Evolutionary conservation across 2,329 filamentous ascomycete genomes (phyloP), one percentile per base, ranked within the genome.

Genomic region (Alternaria angustiovoidea): DNA sequence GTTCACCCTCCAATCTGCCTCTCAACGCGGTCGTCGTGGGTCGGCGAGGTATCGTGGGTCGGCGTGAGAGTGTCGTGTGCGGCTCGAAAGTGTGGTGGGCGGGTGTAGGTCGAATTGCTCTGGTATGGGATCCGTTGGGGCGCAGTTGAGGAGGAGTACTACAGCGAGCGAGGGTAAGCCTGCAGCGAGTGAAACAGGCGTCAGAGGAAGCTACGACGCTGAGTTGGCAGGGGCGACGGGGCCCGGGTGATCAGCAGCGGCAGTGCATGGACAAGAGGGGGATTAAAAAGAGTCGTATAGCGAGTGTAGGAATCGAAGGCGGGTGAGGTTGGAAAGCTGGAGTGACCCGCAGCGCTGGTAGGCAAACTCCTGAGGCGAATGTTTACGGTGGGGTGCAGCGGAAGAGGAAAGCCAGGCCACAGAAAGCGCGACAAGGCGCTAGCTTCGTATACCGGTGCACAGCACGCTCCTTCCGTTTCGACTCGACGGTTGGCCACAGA

Each of bases 151-250:
- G 52, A 61, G 43, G 18, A 14, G 47, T 61, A 59, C 53, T 54
- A 63, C 61, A 48, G 63, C 47, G 51, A 62, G 60, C 65, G 68
- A 64, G 64, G 67, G 62, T 53, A 52, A 47, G 61, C 58, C 52
- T 64, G 58, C 44, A 47, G 65, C 36, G 46, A 55, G 53, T 66
- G 70, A 69, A 68, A 68, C 66, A 55, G 59, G 42, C 32, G 62
- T 57, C 59, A 59, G 57, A 54, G 53, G 49, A 34, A 59, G 56
- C 55, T 39, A 56, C 59, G 60, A 51, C 58, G 58, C 54, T 65
- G 63, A 56, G 68, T 48, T 68, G 67, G 68, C 63, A 68, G 59
- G 57, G 48, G 61, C 61, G 60, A 62, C 28, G 57, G 57, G 54
- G 42, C 51, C 59, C 51, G 54, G 39, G 30, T 42, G 63, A 61